Conservation (phyloP, 352 stramenopile genomes). For the Globisporangium takayamanum region DNA sequence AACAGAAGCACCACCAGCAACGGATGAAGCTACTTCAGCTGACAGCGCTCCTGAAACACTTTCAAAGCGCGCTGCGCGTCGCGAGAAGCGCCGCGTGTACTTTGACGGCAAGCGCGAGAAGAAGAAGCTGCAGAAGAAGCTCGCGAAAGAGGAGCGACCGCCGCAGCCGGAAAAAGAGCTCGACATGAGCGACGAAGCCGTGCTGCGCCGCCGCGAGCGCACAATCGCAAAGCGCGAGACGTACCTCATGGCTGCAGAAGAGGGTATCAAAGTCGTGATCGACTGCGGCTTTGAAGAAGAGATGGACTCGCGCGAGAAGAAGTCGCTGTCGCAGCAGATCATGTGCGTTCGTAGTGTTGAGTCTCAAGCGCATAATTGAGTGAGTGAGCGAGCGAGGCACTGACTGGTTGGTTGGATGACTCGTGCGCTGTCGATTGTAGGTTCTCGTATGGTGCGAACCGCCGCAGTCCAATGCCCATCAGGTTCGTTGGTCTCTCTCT, state of each 20-base stretch:
- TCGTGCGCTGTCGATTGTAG: conserved; percentile 16
- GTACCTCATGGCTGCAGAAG: conserved; percentile 79
- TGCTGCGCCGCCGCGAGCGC: conserved; percentile 53
- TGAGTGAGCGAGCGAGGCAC: background rate
- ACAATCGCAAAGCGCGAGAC: conserved; percentile 60
- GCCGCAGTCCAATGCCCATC: conserved; percentile 41
- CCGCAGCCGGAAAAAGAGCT: conserved; percentile 37
- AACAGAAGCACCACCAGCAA: background rate
- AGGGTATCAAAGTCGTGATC: conserved; percentile 82
- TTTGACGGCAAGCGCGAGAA: conserved; percentile 80
- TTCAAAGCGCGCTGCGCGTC: conserved; percentile 50
- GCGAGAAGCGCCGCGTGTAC: conserved; percentile 51
- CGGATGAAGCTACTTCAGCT: conserved; percentile 6
- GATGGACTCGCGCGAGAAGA: conserved; percentile 92
- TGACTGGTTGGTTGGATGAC: background rate
- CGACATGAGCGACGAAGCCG: conserved; percentile 76
- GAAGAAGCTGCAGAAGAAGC: conserved; percentile 75
- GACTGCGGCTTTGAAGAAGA: conserved; percentile 92
- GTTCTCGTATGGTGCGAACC: conserved; percentile 83
- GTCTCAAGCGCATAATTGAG: background rate
- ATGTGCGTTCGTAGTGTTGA: conserved; percentile 55
- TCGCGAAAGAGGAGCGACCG: conserved; percentile 26
- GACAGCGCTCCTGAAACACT: conserved; percentile 3
- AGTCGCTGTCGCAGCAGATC: conserved; percentile 92
- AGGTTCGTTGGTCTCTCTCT: conserved; percentile 22